These are phyloP conservation scores for Suhomyces kunorum DNA, from an alignment of 1,139 yeast species.

Conservation along the genomic window DNA sequence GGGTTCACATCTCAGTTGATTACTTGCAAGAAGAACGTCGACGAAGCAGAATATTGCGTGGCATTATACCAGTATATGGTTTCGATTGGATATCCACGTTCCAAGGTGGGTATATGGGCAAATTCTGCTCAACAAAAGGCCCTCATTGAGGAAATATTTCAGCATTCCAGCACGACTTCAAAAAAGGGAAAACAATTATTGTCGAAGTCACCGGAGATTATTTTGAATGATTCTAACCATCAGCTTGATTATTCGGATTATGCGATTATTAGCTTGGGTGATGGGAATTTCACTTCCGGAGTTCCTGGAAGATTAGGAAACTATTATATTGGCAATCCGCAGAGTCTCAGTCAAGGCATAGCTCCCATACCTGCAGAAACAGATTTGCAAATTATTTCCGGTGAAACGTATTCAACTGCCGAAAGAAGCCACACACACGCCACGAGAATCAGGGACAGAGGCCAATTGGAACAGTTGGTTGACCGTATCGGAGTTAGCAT, in stretches of 20 bases:
- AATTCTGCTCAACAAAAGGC: constrained; percentile 40
- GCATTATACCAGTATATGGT: constrained; percentile 51
- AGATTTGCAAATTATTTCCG: constrained; percentile 13
- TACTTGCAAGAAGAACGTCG: constrained; percentile 35
- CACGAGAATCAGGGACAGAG: constrained; percentile 5
- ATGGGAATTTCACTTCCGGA: constrained; percentile 5
- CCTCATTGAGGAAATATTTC: constrained; percentile 26
- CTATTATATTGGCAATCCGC: constrained; percentile 15
- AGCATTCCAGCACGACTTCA: constrained; percentile 3
- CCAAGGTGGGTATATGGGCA: constrained; percentile 43
- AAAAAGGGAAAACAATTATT: background rate
- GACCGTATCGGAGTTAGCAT: no score
- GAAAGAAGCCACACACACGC: constrained; percentile 2
- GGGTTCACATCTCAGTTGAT: constrained; percentile 37
- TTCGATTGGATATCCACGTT: constrained; percentile 44
- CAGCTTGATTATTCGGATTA: constrained; percentile 15
- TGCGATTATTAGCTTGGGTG: constrained; percentile 14
- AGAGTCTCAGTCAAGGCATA: constrained; percentile 2
- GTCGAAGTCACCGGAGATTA: constrained; percentile 16
- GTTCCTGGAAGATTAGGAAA: constrained; percentile 17
- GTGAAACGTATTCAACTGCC: constrained; percentile 12
- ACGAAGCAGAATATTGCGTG: constrained; percentile 58
- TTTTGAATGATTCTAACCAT: constrained; percentile 9
- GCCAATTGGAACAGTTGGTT: background rate
- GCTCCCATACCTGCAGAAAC: constrained; percentile 9